Percentiles rank a stretch among this genome's conserved stretches.
Evolutionary conservation across 2,329 filamentous ascomycete species (phyloP).

Genomic region (Diplodia mutila): DNA sequence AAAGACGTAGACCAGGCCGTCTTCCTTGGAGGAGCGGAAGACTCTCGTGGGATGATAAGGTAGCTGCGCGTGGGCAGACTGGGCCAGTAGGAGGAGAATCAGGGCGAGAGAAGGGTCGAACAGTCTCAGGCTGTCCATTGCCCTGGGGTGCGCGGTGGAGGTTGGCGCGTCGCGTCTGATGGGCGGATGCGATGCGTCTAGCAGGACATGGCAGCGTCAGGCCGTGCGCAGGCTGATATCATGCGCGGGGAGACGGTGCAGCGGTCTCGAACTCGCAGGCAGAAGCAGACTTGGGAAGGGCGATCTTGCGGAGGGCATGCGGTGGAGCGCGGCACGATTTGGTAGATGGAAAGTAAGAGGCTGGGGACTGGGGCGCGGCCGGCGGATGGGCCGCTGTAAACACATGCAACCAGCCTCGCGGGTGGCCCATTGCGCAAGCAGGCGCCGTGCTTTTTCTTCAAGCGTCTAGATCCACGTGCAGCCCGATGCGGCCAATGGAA

Average conservation of each 20-base stretch:
- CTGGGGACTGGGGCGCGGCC: constrained; percentile 18
- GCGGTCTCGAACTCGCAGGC: constrained; percentile 1
- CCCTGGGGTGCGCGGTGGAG: not conserved
- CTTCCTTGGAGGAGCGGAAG: constrained; percentile 59
- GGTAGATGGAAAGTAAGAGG: constrained; percentile 14
- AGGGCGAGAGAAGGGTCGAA: constrained; percentile 6
- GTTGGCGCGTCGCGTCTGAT: constrained; percentile 7
- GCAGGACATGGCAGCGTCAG: constrained; percentile 24
- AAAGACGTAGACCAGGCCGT: constrained; percentile 71
- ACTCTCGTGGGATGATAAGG: constrained; percentile 81
- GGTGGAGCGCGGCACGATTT: constrained; percentile 4
- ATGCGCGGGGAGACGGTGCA: not conserved
- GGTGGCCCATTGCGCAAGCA: not conserved
- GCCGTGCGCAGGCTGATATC: constrained; percentile 9
- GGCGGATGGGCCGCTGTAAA: constrained; percentile 23
- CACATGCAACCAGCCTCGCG: constrained; percentile 18
- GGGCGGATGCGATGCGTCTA: constrained; percentile 2
- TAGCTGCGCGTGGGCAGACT: constrained; percentile 48
- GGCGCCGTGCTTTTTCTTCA: not conserved
- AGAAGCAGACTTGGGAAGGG: not conserved
- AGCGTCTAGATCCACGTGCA: constrained; percentile 20
- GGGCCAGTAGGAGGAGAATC: constrained; percentile 2
- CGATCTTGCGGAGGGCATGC: not conserved
- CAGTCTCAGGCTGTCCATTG: constrained; percentile 5
- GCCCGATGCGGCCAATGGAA: constrained; percentile 15